Evolutionary conservation across 139 green algal genomes (phyloP).

Genomic region (Chlorella vulgaris): DNA sequence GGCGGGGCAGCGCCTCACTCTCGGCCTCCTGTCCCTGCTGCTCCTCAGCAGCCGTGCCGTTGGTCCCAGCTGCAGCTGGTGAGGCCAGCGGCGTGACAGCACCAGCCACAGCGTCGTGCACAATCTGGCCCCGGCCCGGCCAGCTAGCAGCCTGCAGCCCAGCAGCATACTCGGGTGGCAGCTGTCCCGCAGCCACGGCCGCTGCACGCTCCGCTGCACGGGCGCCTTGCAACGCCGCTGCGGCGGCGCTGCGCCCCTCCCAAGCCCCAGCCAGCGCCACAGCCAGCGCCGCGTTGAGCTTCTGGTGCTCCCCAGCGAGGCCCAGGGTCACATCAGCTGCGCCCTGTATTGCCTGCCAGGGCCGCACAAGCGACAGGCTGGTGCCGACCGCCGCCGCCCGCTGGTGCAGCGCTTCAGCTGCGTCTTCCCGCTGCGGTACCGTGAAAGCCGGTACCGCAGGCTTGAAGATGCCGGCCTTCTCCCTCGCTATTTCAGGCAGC

Average conservation of each 20-base stretch:
- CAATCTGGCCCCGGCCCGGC: slow-evolving; percentile 74
- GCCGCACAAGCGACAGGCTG: slow-evolving; percentile 30
- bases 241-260: slow-evolving; percentile 46
- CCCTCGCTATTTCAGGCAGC: slow-evolving; percentile 87
- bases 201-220: slow-evolving; percentile 22
- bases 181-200: slow-evolving; percentile 6
- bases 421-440: slow-evolving; percentile 80
- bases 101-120: slow-evolving; percentile 25
- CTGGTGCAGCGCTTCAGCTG: slow-evolving; percentile 70
- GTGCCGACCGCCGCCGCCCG: slow-evolving; percentile 48
- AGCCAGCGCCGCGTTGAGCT: slow-evolving; percentile 86
- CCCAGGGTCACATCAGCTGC: slow-evolving; percentile 56
- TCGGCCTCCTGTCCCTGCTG: background rate
- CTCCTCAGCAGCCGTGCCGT: background rate
- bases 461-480: slow-evolving; percentile 98
- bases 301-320: slow-evolving; percentile 86
- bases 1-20: slow-evolving; percentile 35
- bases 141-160: slow-evolving; percentile 68
- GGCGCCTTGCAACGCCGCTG: slow-evolving; percentile 2
- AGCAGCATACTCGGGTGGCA: slow-evolving; percentile 65
- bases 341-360: slow-evolving; percentile 45
- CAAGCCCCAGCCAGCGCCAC: slow-evolving; percentile 75
- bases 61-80: background rate
- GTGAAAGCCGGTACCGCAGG: slow-evolving; percentile 70
- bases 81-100: background rate